Percentiles rank a stretch among this genome's conserved stretches.
These are phyloP conservation scores for Nematocida ironsii DNA, from an alignment of 371 early-diverging fungal genomes.

Conservation along the genomic window DNA sequence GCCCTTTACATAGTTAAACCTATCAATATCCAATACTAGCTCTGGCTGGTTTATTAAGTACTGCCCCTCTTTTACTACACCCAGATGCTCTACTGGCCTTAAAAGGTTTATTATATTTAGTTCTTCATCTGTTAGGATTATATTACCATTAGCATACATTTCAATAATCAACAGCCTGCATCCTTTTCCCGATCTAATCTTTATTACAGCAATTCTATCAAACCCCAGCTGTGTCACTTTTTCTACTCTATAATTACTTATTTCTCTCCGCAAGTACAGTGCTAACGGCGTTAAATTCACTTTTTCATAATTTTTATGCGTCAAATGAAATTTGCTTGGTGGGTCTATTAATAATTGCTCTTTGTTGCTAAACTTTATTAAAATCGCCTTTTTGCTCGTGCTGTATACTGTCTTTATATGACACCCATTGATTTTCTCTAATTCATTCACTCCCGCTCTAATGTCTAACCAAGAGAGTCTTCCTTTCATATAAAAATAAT, in stretches of 20 bases:
- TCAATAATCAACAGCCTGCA: slow-evolving; percentile 62
- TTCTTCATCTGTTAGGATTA: slow-evolving; percentile 66
- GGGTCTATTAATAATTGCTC: slow-evolving; percentile 70
- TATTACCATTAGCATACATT: slow-evolving; percentile 70
- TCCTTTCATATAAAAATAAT: slow-evolving; percentile 68
- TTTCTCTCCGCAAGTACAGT: slow-evolving; percentile 63
- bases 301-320: slow-evolving; percentile 49
- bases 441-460: slow-evolving; percentile 68
- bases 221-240: slow-evolving; percentile 67
- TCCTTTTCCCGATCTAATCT: slow-evolving; percentile 59
- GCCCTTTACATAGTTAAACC: slow-evolving; percentile 40
- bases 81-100: slow-evolving; percentile 52
- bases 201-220: slow-evolving; percentile 69
- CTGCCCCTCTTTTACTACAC: slow-evolving; percentile 33
- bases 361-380: slow-evolving; percentile 68
- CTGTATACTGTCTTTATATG: slow-evolving; percentile 70
- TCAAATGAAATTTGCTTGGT: slow-evolving; percentile 69
- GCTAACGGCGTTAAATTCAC: slow-evolving; percentile 68
- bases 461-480: slow-evolving; percentile 69
- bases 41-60: slow-evolving; percentile 40
- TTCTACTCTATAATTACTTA: slow-evolving; percentile 62
- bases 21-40: slow-evolving; percentile 29
- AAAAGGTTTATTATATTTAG: slow-evolving; percentile 46
- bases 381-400: slow-evolving; percentile 61
- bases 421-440: slow-evolving; percentile 58